Conservation (phyloP, 1,284 basidiomycete species). For the Apiotrichum brassicae region DNA sequence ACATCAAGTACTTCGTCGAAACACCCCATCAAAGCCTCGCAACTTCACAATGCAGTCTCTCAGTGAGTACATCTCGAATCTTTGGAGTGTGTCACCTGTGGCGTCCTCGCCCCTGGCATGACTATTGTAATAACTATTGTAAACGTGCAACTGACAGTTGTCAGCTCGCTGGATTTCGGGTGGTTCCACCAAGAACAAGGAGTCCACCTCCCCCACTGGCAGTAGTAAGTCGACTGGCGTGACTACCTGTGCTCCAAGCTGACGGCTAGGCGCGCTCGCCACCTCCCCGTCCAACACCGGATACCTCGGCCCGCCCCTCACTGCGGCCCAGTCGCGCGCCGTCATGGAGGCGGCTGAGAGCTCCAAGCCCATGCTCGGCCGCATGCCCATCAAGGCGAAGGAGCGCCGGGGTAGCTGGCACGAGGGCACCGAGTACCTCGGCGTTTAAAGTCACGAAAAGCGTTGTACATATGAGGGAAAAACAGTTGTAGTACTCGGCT, state of each 20-base stretch:
- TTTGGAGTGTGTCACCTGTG: too few species aligned
- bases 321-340: neutral
- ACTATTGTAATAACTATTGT: too few species aligned
- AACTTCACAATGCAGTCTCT: too few species aligned
- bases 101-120: too few species aligned
- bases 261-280: neutral
- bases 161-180: conserved; percentile 1
- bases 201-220: too few species aligned
- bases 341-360: neutral
- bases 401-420: conserved; percentile 2
- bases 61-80: too few species aligned
- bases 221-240: too few species aligned
- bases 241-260: too few species aligned
- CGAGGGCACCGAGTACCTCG: conserved; percentile 1
- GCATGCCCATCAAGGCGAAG: neutral
- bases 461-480: too few species aligned
- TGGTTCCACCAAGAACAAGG: neutral
- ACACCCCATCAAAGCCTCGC: too few species aligned
- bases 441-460: neutral
- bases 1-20: too few species aligned
- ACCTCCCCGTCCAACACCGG: neutral
- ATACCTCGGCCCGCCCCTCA: neutral
- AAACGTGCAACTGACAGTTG: neutral
- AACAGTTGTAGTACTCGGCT: too few species aligned
- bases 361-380: neutral